Evolutionary conservation across 768 basidiomycete species (phyloP), one percentile per base, ranked within the genome.

Genomic region (Chalciporus piperatus): DNA sequence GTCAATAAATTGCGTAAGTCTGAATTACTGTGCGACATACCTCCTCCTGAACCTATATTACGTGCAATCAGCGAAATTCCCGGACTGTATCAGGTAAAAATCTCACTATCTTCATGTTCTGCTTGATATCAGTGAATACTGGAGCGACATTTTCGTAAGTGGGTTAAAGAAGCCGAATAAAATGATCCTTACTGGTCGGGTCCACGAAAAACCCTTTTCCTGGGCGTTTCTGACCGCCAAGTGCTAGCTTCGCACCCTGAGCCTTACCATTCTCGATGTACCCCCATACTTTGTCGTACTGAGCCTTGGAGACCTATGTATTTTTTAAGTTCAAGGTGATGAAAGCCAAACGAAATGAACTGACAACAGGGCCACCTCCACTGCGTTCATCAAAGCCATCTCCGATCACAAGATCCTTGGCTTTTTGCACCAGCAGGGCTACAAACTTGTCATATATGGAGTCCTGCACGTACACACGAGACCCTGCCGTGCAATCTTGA

Each of bases 401-500:
- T 28, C 90, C 91, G 52, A 95, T 80, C 48, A 82, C 77, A 56
- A 84, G 78, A 56, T 79, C 77, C 60, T 86, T 82, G 17, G 86
- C 83, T 65, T 85, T 86, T 19, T 73, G 70, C 12, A 86, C 79
- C 37, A 93, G 71, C 47, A 85, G 57, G 25, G 75, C 68, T 27
- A 95, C 62, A 67, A 97, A 95, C 65, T 83, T 85, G 66, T 97
- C 91, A 65, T 97, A 90, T 46, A 95, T 77, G 20, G 79, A 78
- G 47, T 93, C 87, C 64, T 98, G 93, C 19, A 92, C 92, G 64
- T 90, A 93, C 33, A 94, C 72, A 13, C 95, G 82, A 30, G 92
- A 95, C 37, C 95, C 92, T 20, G 93, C 93, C 3, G 89, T 92
- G 69, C 95, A 97, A 64, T 92, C 90, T 70, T 96, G 91, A n/a